These are phyloP conservation scores for Boletus edulis DNA, from an alignment of 768 basidiomycete species.

Conservation along the genomic window DNA sequence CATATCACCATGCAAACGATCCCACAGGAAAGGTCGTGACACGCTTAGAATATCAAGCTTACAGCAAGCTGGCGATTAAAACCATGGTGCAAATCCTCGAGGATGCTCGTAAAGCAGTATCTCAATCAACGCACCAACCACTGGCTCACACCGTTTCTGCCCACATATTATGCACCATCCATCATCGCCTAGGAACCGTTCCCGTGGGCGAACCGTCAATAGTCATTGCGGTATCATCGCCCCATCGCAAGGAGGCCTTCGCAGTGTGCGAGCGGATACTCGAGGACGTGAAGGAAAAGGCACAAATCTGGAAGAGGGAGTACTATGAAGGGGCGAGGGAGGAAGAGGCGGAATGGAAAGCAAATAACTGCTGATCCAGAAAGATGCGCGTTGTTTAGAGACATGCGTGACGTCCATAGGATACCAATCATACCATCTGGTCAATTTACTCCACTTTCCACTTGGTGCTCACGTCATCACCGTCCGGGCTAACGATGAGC, in stretches of 20 bases:
- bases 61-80: slow-evolving; percentile 76
- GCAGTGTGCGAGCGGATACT: slow-evolving; percentile 75
- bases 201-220: slow-evolving; percentile 81
- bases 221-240: slow-evolving; percentile 80
- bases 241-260: slow-evolving; percentile 83
- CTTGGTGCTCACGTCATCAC: slow-evolving; percentile 61
- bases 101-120: slow-evolving; percentile 39
- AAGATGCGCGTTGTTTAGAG: slow-evolving; percentile 1
- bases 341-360: slow-evolving; percentile 67
- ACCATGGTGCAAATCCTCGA: slow-evolving; percentile 64
- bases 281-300: slow-evolving; percentile 81
- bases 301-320: slow-evolving; percentile 91
- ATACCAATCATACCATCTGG: slow-evolving; percentile 5
- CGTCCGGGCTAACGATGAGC: slow-evolving; percentile 73
- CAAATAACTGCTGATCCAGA: slow-evolving; percentile 39
- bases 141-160: slow-evolving; percentile 24
- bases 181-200: slow-evolving; percentile 77
- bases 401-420: slow-evolving; percentile 3
- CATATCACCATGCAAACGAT: slow-evolving; percentile 5
- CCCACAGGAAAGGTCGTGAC: slow-evolving; percentile 64
- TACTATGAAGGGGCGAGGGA: slow-evolving; percentile 73
- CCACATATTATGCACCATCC: slow-evolving; percentile 59
- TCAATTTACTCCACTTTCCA: slow-evolving; percentile 68
- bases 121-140: slow-evolving; percentile 44
- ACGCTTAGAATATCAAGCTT: slow-evolving; percentile 79